These are phyloP conservation scores for Chrysosporium keratinophilum DNA, from an alignment of 2,329 filamentous ascomycete species.

Conservation along the genomic window DNA sequence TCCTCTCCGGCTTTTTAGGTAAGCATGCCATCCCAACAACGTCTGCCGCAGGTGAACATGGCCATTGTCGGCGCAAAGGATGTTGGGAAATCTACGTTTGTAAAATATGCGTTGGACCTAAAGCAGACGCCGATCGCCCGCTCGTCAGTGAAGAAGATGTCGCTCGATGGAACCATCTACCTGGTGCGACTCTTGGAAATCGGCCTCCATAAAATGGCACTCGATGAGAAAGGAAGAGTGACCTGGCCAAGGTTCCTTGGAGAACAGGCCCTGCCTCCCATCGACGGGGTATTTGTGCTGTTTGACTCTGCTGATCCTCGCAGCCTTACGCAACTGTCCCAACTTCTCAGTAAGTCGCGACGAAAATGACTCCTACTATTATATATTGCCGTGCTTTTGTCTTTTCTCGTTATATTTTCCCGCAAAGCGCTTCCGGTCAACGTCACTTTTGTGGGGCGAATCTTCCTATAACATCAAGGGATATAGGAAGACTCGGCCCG, in stretches of 20 bases:
- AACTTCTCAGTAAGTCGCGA: conserved; percentile 61
- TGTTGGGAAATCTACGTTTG: conserved; percentile 51
- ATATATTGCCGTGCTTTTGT: conserved; percentile 12
- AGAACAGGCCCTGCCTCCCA: conserved; percentile 59
- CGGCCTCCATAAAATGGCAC: conserved; percentile 41
- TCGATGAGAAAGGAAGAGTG: conserved; percentile 39
- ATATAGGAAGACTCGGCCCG: too few species aligned
- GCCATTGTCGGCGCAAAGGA: conserved; percentile 46
- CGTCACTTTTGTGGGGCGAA: too few species aligned
- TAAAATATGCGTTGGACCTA: conserved; percentile 47
- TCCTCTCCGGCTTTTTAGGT: neutral
- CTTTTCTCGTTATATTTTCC: conserved; percentile 9
- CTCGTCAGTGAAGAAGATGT: conserved; percentile 44
- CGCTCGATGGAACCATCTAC: conserved; percentile 46
- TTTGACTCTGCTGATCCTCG: conserved; percentile 77
- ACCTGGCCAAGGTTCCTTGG: conserved; percentile 46
- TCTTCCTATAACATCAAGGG: too few species aligned
- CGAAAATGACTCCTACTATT: conserved; percentile 7
- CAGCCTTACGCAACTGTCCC: conserved; percentile 62
- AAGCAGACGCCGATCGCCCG: conserved; percentile 34
- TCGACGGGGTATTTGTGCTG: conserved; percentile 75
- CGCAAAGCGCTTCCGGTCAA: neutral
- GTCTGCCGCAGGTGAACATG: conserved; percentile 47
- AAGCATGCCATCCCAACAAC: conserved; percentile 19
- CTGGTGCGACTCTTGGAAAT: conserved; percentile 50